These are phyloP conservation scores for Termitomyces sp. DNA, from an alignment of 768 basidiomycete species.

Conservation along the genomic window DNA sequence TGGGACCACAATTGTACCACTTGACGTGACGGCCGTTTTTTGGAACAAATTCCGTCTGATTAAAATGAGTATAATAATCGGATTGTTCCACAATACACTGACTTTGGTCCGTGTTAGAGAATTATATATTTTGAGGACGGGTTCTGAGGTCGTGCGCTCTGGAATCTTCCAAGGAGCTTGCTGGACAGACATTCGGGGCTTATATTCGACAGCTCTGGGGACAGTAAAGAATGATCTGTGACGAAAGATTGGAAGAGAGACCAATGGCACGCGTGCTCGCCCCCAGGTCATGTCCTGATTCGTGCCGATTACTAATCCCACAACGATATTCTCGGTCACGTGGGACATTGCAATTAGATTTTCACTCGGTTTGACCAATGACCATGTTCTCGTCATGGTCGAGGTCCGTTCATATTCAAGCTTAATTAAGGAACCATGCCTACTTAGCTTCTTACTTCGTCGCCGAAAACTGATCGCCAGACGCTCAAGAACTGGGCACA, in stretches of 20 bases:
- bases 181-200: constrained; percentile 44
- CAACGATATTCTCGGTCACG: not conserved
- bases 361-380: too few relatives aligned
- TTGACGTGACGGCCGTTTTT: constrained; percentile 70
- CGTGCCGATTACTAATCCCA: constrained; percentile 4
- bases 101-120: constrained; percentile 91
- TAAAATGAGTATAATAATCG: constrained; percentile 11
- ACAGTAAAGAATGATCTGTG: constrained; percentile 10
- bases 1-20: constrained; percentile 99
- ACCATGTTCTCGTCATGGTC: not conserved
- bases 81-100: constrained; percentile 10
- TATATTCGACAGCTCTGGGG: not conserved
- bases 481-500: too few relatives aligned
- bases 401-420: not conserved
- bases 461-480: not conserved
- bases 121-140: constrained; percentile 83
- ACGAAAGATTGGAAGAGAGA: constrained; percentile 12
- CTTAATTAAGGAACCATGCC: not conserved
- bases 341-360: not conserved
- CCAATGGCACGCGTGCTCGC: constrained; percentile 14
- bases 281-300: constrained; percentile 16
- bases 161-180: constrained; percentile 59
- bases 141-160: constrained; percentile 40
- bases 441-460: not conserved
- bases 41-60: constrained; percentile 74